These are phyloP conservation scores for Fraxinus americana DNA, from an alignment of 257 asterid genomes.

Conservation along the genomic window DNA sequence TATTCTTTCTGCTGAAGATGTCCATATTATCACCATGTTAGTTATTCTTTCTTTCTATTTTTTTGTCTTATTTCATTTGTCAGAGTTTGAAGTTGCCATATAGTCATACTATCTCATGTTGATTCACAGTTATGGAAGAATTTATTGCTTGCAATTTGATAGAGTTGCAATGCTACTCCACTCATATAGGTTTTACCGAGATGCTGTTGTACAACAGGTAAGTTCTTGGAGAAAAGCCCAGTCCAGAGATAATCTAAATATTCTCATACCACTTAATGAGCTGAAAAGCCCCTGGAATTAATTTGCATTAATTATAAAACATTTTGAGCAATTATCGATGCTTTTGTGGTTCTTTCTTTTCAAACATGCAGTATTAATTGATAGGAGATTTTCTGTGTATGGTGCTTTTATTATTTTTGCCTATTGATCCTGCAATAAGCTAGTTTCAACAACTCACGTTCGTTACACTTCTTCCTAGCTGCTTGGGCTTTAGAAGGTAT, in stretches of 20 bases:
- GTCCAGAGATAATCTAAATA: constrained; percentile 7
- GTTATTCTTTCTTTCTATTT: constrained; percentile 21
- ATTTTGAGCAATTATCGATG: background rate
- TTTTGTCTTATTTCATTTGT: constrained; percentile 5
- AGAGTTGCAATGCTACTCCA: constrained; percentile 84
- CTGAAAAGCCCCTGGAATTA: constrained; percentile 4
- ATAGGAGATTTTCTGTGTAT: background rate
- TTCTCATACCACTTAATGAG: constrained; percentile 7
- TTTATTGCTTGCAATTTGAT: constrained; percentile 95
- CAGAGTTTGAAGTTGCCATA: constrained; percentile 22
- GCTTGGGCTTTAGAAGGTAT: background rate
- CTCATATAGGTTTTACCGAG: constrained; percentile 87
- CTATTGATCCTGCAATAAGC: constrained; percentile 20
- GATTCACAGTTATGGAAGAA: constrained; percentile 86
- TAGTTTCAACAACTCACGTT: constrained; percentile 8
- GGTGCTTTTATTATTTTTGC: constrained; percentile 11
- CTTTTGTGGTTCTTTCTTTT: background rate
- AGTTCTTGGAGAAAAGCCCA: constrained; percentile 27
- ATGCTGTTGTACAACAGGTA: constrained; percentile 91
- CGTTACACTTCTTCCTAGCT: background rate
- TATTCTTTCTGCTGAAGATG: constrained; percentile 82
- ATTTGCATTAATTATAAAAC: background rate
- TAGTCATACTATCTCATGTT: constrained; percentile 29
- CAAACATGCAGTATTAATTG: background rate
- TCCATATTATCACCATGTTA: constrained; percentile 85